Evolutionary conservation across 345 rosid genomes (phyloP).

Genomic region (Euphorbia tirucalli): DNA sequence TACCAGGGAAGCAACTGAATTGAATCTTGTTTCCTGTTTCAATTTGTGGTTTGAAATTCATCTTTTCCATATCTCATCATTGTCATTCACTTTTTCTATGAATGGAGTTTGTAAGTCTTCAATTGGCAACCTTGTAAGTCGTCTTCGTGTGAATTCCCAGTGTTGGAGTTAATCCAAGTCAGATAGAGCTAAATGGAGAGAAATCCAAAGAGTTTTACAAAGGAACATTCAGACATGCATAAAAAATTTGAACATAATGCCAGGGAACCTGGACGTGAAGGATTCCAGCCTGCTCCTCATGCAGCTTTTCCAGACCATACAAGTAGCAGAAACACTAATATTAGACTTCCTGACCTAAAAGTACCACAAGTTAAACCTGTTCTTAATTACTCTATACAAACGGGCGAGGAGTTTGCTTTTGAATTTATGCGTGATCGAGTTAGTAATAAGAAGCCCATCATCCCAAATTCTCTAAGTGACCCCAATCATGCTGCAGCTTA

Average conservation of each 20-base stretch:
- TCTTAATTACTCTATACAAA: constrained; percentile 72
- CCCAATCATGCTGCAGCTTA: constrained; percentile 47
- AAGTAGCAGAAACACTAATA: constrained; percentile 36
- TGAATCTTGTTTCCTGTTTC: neutral
- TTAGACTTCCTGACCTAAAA: constrained; percentile 41
- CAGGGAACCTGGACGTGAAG: constrained; percentile 49
- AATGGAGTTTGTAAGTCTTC: constrained; percentile 12
- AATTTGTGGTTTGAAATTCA: neutral
- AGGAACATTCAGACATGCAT: constrained; percentile 47
- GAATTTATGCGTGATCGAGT: constrained; percentile 86
- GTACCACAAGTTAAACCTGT: constrained; percentile 61
- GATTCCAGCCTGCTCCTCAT: constrained; percentile 40
- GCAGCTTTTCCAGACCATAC: constrained; percentile 39
- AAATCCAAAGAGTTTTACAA: constrained; percentile 38
- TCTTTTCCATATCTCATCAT: constrained; percentile 3
- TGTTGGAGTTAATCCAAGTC: constrained; percentile 2
- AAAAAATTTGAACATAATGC: constrained; percentile 35
- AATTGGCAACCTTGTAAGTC: neutral
- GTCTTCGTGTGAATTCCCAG: constrained; percentile 13
- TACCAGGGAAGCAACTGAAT: neutral
- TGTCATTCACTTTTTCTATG: constrained; percentile 3
- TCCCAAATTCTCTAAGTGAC: constrained; percentile 40
- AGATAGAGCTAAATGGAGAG: constrained; percentile 39
- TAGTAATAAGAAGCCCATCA: constrained; percentile 44
- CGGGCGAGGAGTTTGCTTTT: constrained; percentile 91